phyloP scores from a whole-genome alignment of 1,284 basidiomycete genomes.

The Neolentinus lepideus region DNA sequence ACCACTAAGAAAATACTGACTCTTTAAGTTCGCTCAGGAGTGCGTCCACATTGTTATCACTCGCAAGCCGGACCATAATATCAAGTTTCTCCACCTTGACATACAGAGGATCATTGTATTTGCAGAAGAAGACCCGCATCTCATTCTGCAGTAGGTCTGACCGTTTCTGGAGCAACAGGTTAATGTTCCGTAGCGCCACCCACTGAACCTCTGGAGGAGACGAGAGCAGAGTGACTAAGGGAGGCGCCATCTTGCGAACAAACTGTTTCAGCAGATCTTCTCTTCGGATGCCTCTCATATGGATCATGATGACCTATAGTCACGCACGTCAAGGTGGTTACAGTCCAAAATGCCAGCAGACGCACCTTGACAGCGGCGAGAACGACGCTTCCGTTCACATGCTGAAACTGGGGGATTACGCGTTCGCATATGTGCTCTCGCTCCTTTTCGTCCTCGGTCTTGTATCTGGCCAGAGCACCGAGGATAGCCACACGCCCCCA shows the following conservation, averaged over 20 bases:
- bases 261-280: constrained; percentile 87
- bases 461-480: constrained; percentile 81
- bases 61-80: constrained; percentile 94
- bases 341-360: constrained; percentile 1
- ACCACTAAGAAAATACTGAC: constrained; percentile 33
- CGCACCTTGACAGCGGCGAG: constrained; percentile 88
- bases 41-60: constrained; percentile 90
- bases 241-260: constrained; percentile 96
- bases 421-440: constrained; percentile 98
- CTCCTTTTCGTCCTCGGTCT: constrained; percentile 83
- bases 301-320: constrained; percentile 89
- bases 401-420: constrained; percentile 97
- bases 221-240: constrained; percentile 75
- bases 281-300: constrained; percentile 78
- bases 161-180: constrained; percentile 90
- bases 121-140: constrained; percentile 99
- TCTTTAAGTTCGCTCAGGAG: constrained; percentile 94
- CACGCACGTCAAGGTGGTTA: constrained; percentile 2
- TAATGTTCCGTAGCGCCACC: constrained; percentile 96
- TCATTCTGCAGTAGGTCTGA: constrained; percentile 88
- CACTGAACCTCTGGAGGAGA: constrained; percentile 88
- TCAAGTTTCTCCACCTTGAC: constrained; percentile 98
- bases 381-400: constrained; percentile 93
- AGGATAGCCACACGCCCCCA: constrained; percentile 96
- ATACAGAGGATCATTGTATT: constrained; percentile 98